Evolutionary conservation across 352 stramenopile genomes (phyloP).

Genomic region (Globisporangium cystogenes): DNA sequence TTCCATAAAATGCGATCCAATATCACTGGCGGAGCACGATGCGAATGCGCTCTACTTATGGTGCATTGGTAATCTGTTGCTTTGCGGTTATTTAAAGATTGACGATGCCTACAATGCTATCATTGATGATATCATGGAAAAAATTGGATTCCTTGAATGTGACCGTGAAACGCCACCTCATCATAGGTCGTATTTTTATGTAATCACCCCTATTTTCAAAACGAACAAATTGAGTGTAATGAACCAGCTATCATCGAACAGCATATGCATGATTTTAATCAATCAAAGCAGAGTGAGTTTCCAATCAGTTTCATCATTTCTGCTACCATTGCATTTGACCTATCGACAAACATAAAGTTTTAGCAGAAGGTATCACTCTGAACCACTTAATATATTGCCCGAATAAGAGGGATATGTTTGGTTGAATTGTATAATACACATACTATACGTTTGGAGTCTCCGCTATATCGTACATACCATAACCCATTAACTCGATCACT

Average conservation of each 20-base stretch:
- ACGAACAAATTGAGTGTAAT: slow-evolving; percentile 14
- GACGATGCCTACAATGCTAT: slow-evolving; percentile 19
- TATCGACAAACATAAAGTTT: no score
- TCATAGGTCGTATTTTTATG: slow-evolving; percentile 23
- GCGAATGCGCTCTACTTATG: slow-evolving; percentile 26
- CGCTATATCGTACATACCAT: no score
- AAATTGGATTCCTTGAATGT: slow-evolving; percentile 33
- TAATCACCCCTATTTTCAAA: slow-evolving; percentile 39
- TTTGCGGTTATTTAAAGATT: slow-evolving; percentile 16
- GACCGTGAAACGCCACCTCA: slow-evolving; percentile 28
- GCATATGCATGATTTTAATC: slow-evolving; percentile 24
- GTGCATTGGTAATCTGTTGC: slow-evolving; percentile 24
- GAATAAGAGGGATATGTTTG: no score
- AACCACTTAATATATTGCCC: no score
- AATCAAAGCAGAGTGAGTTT: no score
- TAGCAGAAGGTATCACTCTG: no score
- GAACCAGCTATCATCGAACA: slow-evolving; percentile 17
- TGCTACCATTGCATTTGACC: background rate
- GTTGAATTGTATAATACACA: no score
- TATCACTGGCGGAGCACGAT: slow-evolving; percentile 19
- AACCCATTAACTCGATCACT: no score
- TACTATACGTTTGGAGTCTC: no score
- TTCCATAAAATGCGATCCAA: slow-evolving; percentile 1
- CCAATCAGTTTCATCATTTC: background rate
- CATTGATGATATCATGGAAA: slow-evolving; percentile 26